A percentile compares a stretch with the other conserved stretches of the same genome.
phyloP scores from a whole-genome alignment of 2,329 filamentous ascomycete genomes.

The Botrytis paeoniae region DNA sequence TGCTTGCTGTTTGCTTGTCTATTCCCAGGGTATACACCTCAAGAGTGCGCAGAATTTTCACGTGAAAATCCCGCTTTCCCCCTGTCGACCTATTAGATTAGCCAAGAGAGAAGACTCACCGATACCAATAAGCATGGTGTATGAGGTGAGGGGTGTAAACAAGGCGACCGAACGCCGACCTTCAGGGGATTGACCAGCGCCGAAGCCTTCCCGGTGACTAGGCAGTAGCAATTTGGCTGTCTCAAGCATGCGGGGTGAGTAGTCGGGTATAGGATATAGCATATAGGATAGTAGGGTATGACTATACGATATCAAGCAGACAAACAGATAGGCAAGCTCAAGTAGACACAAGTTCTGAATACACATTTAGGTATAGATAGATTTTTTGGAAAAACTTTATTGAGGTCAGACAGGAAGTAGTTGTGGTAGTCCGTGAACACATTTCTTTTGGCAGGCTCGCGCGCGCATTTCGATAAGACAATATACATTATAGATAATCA shows the following conservation, averaged over 20 bases:
- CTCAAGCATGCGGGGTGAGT: neutral
- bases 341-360: neutral
- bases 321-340: neutral
- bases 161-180: neutral
- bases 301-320: constrained; percentile 5
- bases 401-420: neutral
- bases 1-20: neutral
- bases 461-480: neutral
- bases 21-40: neutral
- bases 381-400: neutral
- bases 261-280: neutral
- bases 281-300: neutral
- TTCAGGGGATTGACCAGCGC: neutral
- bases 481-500: neutral
- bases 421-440: neutral
- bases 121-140: neutral
- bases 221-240: neutral
- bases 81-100: neutral
- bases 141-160: neutral
- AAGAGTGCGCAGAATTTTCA: neutral
- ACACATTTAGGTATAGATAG: neutral
- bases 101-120: neutral
- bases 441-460: neutral
- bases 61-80: neutral
- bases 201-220: neutral